Evolutionary conservation across 441 rosid genomes (phyloP), one percentile per base, ranked within the genome.

Genomic region (Erodium texanum): DNA sequence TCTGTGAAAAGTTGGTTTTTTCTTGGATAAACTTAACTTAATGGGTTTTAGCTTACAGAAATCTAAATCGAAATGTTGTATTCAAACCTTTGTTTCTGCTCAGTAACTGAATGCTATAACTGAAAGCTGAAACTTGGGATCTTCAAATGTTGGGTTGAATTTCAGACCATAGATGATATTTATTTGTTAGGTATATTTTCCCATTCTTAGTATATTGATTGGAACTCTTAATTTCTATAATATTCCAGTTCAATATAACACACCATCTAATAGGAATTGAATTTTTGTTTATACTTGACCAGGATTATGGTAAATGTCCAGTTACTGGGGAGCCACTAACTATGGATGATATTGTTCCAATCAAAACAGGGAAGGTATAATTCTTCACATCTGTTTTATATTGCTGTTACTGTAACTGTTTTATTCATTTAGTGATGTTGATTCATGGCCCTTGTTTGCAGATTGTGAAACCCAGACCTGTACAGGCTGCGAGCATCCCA

Each of bases 281-380:
- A 16, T 1, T 62, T 62, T 24, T 64, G 36, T 63, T 27, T 5
- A 65, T 50, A 3, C 36, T 29, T 63, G 3, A 34, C 54, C 74
- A 95, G 99, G 98, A 90, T 76, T 87, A 74, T 79, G 99, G 96
- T 71, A 95, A 89, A 77, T 95, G 99, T 63, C 99, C 99, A 0
- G 77, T 90, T 56, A 90, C 98, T 0, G 93, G 95, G 71, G 98
- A 95, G 52, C 87, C 75, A 20, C 98, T 83, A 69, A 77, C 83
- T 19, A 75, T 84, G 82, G 90, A 86, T 64, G 99, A 90, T 74
- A 75, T 92, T 78, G 83, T 92, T 69, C 82, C 89, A 3, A 78
- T 95, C 69, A 85, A 86, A 84, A 78, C 88, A 3, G 95, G 90
- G 71, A 90, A 84, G 93, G 97, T 95, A 81, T 69, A 74, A 29